Evolutionary conservation across 345 rosid species (phyloP), one percentile per base, ranked within the genome.

Genomic region (Lepidium sativum): DNA sequence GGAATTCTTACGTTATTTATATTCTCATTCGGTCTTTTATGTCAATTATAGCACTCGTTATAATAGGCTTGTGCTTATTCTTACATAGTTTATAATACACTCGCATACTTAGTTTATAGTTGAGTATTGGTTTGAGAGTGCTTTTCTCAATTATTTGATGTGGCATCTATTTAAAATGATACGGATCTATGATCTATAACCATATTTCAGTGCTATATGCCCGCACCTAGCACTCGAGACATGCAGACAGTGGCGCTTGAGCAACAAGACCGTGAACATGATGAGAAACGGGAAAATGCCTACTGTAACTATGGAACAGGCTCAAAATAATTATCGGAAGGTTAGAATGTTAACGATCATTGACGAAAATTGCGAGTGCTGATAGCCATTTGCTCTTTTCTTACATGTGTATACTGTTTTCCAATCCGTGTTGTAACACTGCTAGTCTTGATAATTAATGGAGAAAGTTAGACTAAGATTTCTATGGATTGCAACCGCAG

Each of bases 281-380:
- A 94, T 94, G 99, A 82, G 96, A 68, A 90, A 84, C 54, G 97
- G 99, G 21, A 94, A 94, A 79, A 94, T 94, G 89, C 97, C 99
- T 51, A 90, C 99, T 61, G 97, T 94, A 49, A 94, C 99, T 49
- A 94, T 86, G 53, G 97, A 94, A 59, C 99, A 94, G 79, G 97
- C 99, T 63, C 99, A 94, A 65, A 84, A 77, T 68, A 94, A 94
- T 80, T 94, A 81, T 65, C 80, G 86, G 80, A 94, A 94, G 99
- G 99, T 94, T 41, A 77, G 90, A 39, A 54, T 59, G 52, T 53
- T 54, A 53, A 60, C 39, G 27, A 49, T 43, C 20, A 10, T 44
- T 58, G 61, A n/a, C 8, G 52, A 12, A 2, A 52, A 29, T 31
- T 34, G 51, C 2, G 8, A 21, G 14, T 59, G 59, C 37, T 73